Percentiles rank a stretch among this genome's conserved stretches.
These are phyloP conservation scores for Tylopilus intermedius DNA, from an alignment of 768 basidiomycete species.

Conservation along the genomic window DNA sequence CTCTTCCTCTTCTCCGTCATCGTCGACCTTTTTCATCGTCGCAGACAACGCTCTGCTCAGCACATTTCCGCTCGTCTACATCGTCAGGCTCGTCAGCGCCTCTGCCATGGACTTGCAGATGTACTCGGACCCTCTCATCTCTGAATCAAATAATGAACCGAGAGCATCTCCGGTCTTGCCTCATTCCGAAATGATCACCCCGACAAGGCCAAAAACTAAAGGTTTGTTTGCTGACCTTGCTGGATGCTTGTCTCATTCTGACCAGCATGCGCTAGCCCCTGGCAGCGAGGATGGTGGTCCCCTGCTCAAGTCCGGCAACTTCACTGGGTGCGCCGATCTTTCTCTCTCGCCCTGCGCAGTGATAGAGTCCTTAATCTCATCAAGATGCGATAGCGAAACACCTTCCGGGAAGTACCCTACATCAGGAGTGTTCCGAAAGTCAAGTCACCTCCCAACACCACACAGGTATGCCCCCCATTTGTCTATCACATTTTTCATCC, in stretches of 20 bases:
- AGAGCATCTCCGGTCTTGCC: slow-evolving; percentile 1
- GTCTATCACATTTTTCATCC: neutral
- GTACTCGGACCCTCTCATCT: slow-evolving; percentile 2
- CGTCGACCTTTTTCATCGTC: neutral
- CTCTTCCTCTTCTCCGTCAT: slow-evolving; percentile 4
- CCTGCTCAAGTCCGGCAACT: slow-evolving; percentile 5
- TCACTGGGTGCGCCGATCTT: slow-evolving; percentile 13
- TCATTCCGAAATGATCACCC: slow-evolving; percentile 10
- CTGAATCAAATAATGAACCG: neutral
- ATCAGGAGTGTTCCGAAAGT: slow-evolving; percentile 11
- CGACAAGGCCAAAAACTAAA: slow-evolving; percentile 8
- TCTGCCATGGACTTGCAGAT: slow-evolving; percentile 8
- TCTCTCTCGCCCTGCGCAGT: neutral
- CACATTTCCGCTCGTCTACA: neutral
- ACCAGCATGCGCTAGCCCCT: slow-evolving; percentile 12
- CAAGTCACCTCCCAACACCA: slow-evolving; percentile 28
- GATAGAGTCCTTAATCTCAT: slow-evolving; percentile 1
- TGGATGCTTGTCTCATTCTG: slow-evolving; percentile 15
- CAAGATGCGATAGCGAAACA: slow-evolving; percentile 3
- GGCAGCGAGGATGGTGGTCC: slow-evolving; percentile 8
- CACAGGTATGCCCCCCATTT: slow-evolving; percentile 21
- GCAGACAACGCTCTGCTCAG: neutral
- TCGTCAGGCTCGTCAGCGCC: neutral
- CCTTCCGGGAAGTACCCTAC: slow-evolving; percentile 3
- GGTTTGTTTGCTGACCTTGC: slow-evolving; percentile 12